Base-by-base conservation (phyloP, 169 alveolate species). In the Neospora caninum region DNA sequence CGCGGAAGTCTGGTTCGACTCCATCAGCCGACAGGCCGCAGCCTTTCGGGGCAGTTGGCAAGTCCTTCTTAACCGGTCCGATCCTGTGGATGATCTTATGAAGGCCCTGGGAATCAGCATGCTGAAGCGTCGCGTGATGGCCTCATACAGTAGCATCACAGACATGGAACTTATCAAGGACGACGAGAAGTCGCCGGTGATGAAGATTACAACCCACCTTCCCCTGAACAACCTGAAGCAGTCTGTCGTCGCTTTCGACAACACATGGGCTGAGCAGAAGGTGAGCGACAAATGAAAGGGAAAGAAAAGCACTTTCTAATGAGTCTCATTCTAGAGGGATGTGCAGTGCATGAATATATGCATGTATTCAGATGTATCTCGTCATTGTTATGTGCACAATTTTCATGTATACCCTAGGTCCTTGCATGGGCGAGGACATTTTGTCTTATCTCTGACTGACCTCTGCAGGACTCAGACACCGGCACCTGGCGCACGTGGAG, bases 31-130 rank as follows among this genome's bases (percentile, higher is more conserved):
- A 27, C 67, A 42, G 89, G 89, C 94, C 41, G 2, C 78, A 0
- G 94, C 94, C 22, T 91, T 91, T 64, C 80, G 80, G 20, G 94
- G 94, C 83, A 91, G 94, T 67, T 91, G 94, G 94, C 94, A 91
- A 91, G 38, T 91, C 36, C 94, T 91, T 41, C 83, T 91, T 70
- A 67, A 64, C 43, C 88, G 94, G 53, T 70, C 89, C 36, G 94
- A 91, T 73, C 36, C 89, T 42, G 91, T 91, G 41, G 94, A 91
- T 41, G 94, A 53, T 49, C 83, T 91, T n/a, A 84, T 91, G 91
- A 84, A 45, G 58, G 94, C 94, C 4, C 82, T 91, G 41, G 94
- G 94, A 22, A 80, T 91, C n/a, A 41, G 94, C 43, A 25, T 91
- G 83, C 67, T 91, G 45, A 91, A 91, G 83, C 43, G 94, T 34